These are phyloP conservation scores for Hyaloperonospora arabidopsidis DNA, from an alignment of 352 stramenopile genomes.

Conservation along the genomic window DNA sequence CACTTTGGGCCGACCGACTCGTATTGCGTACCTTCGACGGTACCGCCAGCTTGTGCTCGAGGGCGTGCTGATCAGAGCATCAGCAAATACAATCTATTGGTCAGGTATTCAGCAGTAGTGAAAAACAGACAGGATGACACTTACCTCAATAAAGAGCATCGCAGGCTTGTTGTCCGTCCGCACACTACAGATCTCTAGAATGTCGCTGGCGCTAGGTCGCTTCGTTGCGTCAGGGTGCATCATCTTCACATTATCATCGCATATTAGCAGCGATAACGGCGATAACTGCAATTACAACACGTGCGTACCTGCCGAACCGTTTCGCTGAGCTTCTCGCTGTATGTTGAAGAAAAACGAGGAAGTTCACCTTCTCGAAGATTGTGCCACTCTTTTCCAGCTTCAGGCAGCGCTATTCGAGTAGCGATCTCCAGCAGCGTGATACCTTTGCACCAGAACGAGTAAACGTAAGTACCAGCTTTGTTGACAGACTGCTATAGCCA, in stretches of 20 bases:
- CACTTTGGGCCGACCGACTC: slow-evolving; percentile 20
- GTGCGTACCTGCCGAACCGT: slow-evolving; percentile 39
- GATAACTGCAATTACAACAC: not conserved
- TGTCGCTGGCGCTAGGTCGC: slow-evolving; percentile 34
- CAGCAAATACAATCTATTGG: not conserved
- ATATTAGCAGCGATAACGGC: not conserved
- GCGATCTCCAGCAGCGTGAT: slow-evolving; percentile 64
- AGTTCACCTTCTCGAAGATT: slow-evolving; percentile 46
- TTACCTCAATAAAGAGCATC: slow-evolving; percentile 29
- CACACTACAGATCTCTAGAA: slow-evolving; percentile 29
- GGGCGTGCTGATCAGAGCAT: slow-evolving; percentile 13
- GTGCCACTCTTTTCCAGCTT: slow-evolving; percentile 60
- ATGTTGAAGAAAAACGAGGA: slow-evolving; percentile 34
- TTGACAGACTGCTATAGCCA: not conserved
- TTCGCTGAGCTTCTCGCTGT: slow-evolving; percentile 34
- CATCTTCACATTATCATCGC: slow-evolving; percentile 35
- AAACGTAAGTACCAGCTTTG: slow-evolving; percentile 1
- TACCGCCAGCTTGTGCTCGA: slow-evolving; percentile 25
- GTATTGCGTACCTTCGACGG: slow-evolving; percentile 22
- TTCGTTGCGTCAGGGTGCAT: slow-evolving; percentile 40
- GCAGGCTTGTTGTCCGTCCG: slow-evolving; percentile 9
- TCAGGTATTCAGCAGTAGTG: not conserved
- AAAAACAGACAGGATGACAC: not conserved
- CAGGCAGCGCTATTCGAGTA: slow-evolving; percentile 33
- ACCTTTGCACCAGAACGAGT: slow-evolving; percentile 22